Base-by-base conservation (phyloP, 306 rosid species). In the Pyrus communis region DNA sequence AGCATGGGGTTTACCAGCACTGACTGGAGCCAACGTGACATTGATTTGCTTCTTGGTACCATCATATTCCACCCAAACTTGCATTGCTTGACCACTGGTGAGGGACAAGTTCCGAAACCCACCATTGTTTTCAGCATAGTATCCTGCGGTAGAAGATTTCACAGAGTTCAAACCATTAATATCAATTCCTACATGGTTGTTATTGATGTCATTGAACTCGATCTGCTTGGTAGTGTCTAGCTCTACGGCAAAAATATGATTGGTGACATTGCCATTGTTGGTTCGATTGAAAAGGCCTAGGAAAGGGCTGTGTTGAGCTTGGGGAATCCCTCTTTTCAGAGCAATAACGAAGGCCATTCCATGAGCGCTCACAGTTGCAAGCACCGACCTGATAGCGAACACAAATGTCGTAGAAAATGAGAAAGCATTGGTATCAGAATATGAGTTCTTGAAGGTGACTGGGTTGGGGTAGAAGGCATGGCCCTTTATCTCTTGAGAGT, bases 61-160 rank as follows among this genome's bases (percentile, higher is more conserved):
- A 58, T 88, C 92, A 78, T 92, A 92, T 17, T 88, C 92, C 33
- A 92, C 81, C 97, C 97, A 92, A 8, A 85, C 82, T 49, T 81
- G 86, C 84, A 88, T 87, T 12, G 80, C 70, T 55, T 70, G 3
- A 42, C 92, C 96, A 58, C 89, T 84, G 2, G 75, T 79, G 9
- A 93, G 84, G 14, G 74, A 83, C 85, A 89, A 51, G 59, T 83
- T 81, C 59, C 22, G 45, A 25, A 84, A 68, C 64, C 27, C 57
- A 0, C 72, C 82, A 49, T 5, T 52, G 3, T 11, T 62, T 3
- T n/a, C 22, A 3, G 15, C 40, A 28, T 67, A 81, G 55, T 82
- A 90, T 1, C 89, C 85, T 1, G 92, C 97, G 1, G 86, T 13
- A 10, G 67, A n/a, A 10, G 92, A 72, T 51, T 0, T 22, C 0